Evolutionary conservation across 768 basidiomycete species (phyloP).

Genomic region (Mrakia gelida): DNA sequence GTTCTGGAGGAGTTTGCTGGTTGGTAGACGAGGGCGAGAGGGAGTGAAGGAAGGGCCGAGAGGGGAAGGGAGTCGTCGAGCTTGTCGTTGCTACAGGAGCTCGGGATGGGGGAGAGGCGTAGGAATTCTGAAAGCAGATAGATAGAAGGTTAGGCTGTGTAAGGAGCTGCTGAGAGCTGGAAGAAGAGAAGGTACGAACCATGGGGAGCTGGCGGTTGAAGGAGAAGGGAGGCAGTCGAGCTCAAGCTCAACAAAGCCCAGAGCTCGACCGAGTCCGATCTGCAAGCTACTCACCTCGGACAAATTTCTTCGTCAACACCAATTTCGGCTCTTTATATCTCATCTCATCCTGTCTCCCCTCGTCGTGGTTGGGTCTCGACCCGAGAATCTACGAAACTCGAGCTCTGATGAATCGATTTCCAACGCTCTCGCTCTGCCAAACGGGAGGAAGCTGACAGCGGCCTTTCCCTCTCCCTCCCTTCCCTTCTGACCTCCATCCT

Average conservation of each 20-base stretch:
- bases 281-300: too few species aligned
- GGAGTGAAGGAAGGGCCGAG: constrained; percentile 18
- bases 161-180: background rate
- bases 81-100: background rate
- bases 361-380: background rate
- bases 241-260: background rate
- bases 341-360: background rate
- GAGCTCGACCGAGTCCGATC: background rate
- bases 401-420: too few species aligned
- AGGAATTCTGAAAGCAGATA: too few species aligned
- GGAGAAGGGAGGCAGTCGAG: background rate
- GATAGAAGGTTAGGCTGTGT: too few species aligned
- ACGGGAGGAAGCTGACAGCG: background rate
- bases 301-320: too few species aligned
- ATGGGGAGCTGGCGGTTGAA: background rate
- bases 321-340: background rate
- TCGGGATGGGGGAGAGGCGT: too few species aligned
- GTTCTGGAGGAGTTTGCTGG: constrained; percentile 19
- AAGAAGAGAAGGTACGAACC: background rate
- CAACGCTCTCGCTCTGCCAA: too few species aligned
- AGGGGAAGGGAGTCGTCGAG: constrained; percentile 16
- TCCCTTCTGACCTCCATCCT: background rate
- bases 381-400: background rate
- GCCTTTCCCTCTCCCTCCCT: background rate
- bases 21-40: background rate